A percentile compares a stretch with the other conserved stretches of the same genome.
Evolutionary conservation across 331 rosid species (phyloP).

Genomic region (Stylosanthes scabra): DNA sequence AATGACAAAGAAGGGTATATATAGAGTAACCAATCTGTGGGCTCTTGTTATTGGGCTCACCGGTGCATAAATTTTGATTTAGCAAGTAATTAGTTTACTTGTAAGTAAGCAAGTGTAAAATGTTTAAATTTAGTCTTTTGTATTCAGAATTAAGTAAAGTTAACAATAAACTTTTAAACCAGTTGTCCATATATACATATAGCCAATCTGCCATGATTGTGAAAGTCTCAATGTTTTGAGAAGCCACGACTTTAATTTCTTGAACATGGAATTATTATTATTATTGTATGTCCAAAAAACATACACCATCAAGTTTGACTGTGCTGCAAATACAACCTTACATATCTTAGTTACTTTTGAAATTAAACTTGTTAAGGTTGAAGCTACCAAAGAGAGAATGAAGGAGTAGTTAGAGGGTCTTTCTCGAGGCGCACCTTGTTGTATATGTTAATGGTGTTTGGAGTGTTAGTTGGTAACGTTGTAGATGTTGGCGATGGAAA

Average conservation of each 20-base stretch:
- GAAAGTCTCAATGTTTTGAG: neutral
- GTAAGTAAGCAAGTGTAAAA: too few relatives aligned
- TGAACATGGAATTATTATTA: neutral
- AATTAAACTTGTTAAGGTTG: neutral
- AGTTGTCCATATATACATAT: neutral
- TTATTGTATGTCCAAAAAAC: neutral
- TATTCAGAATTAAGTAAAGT: too few relatives aligned
- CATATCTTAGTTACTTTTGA: neutral
- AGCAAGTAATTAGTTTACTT: too few relatives aligned
- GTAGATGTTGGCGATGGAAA: constrained; percentile 6
- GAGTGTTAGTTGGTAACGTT: neutral
- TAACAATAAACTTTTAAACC: too few relatives aligned
- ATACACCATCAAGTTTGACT: neutral
- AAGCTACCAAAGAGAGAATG: neutral
- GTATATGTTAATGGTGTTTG: neutral
- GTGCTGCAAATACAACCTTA: neutral
- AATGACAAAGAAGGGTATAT: too few relatives aligned
- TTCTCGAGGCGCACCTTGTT: neutral
- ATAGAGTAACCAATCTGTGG: too few relatives aligned
- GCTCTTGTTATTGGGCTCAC: too few relatives aligned
- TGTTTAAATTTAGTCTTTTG: too few relatives aligned
- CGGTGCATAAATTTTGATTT: too few relatives aligned
- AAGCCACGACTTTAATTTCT: neutral
- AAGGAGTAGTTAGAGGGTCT: neutral
- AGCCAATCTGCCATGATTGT: neutral